phyloP scores from a whole-genome alignment of 352 stramenopile genomes.

The Peronosclerospora sorghi region DNA sequence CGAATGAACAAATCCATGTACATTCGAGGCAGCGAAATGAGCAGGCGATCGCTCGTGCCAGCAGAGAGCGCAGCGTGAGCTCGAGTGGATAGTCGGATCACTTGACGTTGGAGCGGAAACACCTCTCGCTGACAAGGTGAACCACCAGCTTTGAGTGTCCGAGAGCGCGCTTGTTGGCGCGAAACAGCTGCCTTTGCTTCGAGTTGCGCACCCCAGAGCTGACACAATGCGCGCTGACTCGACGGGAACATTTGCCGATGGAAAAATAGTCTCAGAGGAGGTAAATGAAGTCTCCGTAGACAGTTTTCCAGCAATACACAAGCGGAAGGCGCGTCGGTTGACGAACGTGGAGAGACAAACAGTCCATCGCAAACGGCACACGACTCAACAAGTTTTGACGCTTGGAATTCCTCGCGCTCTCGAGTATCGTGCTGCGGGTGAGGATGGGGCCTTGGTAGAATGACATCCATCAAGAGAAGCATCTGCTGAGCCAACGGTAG shows the following conservation, averaged over 20 bases:
- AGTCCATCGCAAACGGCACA: constrained; percentile 65
- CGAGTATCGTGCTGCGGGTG: constrained; percentile 11
- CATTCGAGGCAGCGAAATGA: constrained; percentile 46
- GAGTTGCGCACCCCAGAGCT: constrained; percentile 63
- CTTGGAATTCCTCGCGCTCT: neutral
- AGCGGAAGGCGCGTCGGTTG: constrained; percentile 6
- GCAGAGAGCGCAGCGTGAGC: constrained; percentile 9
- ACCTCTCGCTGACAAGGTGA: constrained; percentile 4
- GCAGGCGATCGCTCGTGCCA: constrained; percentile 8
- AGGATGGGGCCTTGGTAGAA: constrained; percentile 25
- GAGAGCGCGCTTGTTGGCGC: constrained; percentile 22
- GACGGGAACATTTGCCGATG: constrained; percentile 43
- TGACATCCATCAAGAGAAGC: constrained; percentile 43
- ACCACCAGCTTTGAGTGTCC: constrained; percentile 4
- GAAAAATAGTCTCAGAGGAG: constrained; percentile 60
- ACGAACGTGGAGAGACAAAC: constrained; percentile 14
- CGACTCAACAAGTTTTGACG: constrained; percentile 11
- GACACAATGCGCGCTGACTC: constrained; percentile 45
- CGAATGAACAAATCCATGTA: constrained; percentile 80
- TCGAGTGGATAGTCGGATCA: constrained; percentile 16
- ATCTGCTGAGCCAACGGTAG: constrained; percentile 51
- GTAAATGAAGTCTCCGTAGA: constrained; percentile 51
- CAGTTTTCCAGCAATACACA: constrained; percentile 27
- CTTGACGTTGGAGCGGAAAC: constrained; percentile 22
- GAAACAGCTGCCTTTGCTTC: constrained; percentile 60